Evolutionary conservation across 148 eudicot genomes (phyloP), one percentile per base, ranked within the genome.

Genomic region (Pouteria glomerata): DNA sequence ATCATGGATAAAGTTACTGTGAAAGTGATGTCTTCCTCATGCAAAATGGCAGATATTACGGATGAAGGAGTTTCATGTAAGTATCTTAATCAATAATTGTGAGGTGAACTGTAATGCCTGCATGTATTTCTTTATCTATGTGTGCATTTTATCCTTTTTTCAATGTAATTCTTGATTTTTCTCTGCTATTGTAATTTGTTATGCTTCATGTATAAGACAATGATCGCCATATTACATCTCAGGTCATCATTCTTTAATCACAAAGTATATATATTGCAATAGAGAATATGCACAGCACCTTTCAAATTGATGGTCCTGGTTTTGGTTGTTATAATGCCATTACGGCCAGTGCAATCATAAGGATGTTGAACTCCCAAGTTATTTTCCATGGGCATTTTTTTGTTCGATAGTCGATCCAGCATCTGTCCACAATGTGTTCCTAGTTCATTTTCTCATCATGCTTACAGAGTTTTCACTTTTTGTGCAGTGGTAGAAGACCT

Each of bases 21-120:
- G 64, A 95, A 84, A 84, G 96, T 95, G 64, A 92, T 95, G 99
- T 95, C 99, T 44, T 79, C 78, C 63, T 86, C 99, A 59, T 95
- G 99, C 87, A 92, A 92, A 80, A 95, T 95, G 99, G 87, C 99
- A 30, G 99, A 95, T 84, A 92, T 95, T 77, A 92, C 97, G 21
- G 99, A 92, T 74, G 86, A 95, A 66, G 99, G 97, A 69, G 87
- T 95, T 73, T 92, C 99, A 72, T 81, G 99, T 95, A 76, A 84
- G 97, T 68, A 67, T 78, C n/a, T 35, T 31, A 18, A 56, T 33
- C 29, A 15, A 21, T 8, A 57, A 27, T 27, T 41, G 19, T 69
- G n/a, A 51, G 35, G 21, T 31, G 23, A 34, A 33, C 31, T 11
- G 14, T 34, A 52, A 11, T 63, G 30, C 39, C 27, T 66, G 56